Conservation (phyloP, 2,329 filamentous ascomycete genomes). For the Stagonosporopsis cucurbitacearum region DNA sequence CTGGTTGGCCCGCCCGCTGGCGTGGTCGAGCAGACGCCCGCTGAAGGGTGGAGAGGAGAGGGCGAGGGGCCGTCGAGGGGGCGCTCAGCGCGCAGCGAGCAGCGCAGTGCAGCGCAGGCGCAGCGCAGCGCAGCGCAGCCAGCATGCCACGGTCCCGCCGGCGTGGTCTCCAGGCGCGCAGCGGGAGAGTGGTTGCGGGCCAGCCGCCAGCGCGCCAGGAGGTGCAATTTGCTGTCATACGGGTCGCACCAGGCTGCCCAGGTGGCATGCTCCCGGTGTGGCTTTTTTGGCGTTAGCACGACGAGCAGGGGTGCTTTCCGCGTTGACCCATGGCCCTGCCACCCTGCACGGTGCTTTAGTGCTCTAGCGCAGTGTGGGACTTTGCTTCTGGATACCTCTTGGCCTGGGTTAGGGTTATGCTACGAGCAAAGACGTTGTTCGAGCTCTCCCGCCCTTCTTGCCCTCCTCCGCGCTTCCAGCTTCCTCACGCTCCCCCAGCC, state of each 20-base stretch:
- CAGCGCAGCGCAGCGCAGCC: neutral
- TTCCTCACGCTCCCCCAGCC: constrained; percentile 31
- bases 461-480: constrained; percentile 30
- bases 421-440: constrained; percentile 30
- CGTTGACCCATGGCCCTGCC: constrained; percentile 6
- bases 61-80: no score
- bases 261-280: constrained; percentile 17
- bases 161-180: constrained; percentile 11
- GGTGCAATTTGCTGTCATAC: constrained; percentile 16
- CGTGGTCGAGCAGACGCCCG: neutral
- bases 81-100: no score
- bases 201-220: constrained; percentile 4
- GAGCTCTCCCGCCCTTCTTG: constrained; percentile 30
- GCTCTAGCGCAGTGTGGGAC: constrained; percentile 13
- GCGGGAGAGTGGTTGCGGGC: constrained; percentile 8
- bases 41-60: neutral
- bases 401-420: constrained; percentile 30
- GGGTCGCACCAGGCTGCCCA: constrained; percentile 9
- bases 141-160: neutral
- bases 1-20: neutral
- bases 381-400: constrained; percentile 6
- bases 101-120: no score
- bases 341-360: neutral
- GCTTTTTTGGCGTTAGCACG: constrained; percentile 14
- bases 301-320: constrained; percentile 7